phyloP scores from a whole-genome alignment of 495 filamentous ascomycete species.

The Pyronema domesticum region DNA sequence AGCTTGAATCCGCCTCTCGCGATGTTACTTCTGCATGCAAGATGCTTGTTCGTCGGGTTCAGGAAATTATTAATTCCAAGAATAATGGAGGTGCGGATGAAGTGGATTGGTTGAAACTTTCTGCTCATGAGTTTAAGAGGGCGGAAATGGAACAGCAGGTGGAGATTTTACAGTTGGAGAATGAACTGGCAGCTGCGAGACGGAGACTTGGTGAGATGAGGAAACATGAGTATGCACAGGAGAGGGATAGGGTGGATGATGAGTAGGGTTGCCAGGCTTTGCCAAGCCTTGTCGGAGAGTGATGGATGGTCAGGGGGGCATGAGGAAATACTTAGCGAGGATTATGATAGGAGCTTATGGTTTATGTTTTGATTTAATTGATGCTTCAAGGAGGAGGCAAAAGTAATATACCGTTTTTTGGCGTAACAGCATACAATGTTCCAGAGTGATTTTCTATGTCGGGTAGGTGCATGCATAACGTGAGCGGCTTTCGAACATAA shows the following conservation, averaged over 20 bases:
- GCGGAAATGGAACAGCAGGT: slow-evolving; percentile 99
- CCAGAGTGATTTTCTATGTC: too few relatives aligned
- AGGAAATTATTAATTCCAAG: slow-evolving; percentile 75
- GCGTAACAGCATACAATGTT: too few relatives aligned
- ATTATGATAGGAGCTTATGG: too few relatives aligned
- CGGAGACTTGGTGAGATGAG: slow-evolving; percentile 89
- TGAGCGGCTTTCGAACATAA: too few relatives aligned
- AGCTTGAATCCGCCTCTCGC: slow-evolving; percentile 77
- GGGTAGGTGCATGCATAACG: too few relatives aligned
- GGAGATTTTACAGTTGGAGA: slow-evolving; percentile 93
- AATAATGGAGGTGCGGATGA: slow-evolving; percentile 59
- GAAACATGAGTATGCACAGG: slow-evolving; percentile 92
- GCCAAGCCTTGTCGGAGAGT: too few relatives aligned
- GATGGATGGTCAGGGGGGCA: too few relatives aligned
- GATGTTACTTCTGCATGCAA: slow-evolving; percentile 80
- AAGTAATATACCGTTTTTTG: too few relatives aligned
- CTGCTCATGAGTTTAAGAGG: slow-evolving; percentile 92
- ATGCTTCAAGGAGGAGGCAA: too few relatives aligned
- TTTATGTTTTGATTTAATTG: too few relatives aligned
- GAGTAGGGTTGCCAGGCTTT: too few relatives aligned
- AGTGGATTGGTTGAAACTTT: slow-evolving; percentile 76
- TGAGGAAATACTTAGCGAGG: too few relatives aligned
- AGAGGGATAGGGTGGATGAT: slow-evolving; percentile 27
- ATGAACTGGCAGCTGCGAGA: slow-evolving; percentile 60
- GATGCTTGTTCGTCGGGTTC: slow-evolving; percentile 76